Conservation (phyloP, 192 early-diverging fungal genomes). For the Gonapodya prolifera region DNA sequence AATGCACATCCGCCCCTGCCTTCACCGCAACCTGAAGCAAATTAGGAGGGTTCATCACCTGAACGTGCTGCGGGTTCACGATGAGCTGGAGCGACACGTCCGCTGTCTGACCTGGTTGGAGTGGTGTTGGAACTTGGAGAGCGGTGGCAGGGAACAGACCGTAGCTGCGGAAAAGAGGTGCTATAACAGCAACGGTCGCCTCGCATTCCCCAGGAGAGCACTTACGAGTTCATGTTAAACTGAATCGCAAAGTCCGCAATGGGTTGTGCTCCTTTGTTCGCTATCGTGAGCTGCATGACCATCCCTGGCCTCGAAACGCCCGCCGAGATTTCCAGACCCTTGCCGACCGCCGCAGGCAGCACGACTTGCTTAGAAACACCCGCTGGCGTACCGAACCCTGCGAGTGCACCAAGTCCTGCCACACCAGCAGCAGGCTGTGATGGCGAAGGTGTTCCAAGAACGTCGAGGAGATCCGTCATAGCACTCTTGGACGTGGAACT, state of each 20-base stretch:
- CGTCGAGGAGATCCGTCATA: conserved; percentile 35
- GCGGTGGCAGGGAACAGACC: conserved; percentile 28
- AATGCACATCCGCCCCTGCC: conserved; percentile 33
- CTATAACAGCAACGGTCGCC: neutral
- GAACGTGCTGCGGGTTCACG: conserved; percentile 11
- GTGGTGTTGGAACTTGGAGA: conserved; percentile 19
- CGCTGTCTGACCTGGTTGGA: conserved; percentile 14
- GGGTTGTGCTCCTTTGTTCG: conserved; percentile 18
- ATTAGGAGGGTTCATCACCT: conserved; percentile 26
- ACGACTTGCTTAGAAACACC: neutral
- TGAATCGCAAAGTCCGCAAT: conserved; percentile 45
- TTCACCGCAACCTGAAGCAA: conserved; percentile 41
- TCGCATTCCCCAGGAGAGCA: too few relatives aligned
- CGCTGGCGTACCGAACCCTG: too few relatives aligned
- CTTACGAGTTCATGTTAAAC: conserved; percentile 34
- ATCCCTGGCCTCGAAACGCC: conserved; percentile 5
- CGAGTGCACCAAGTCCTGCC: too few relatives aligned
- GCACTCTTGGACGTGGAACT: neutral
- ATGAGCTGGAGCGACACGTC: conserved; percentile 14
- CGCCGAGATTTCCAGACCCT: conserved; percentile 8
- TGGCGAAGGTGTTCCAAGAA: too few relatives aligned
- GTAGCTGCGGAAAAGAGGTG: conserved; percentile 16
- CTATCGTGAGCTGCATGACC: conserved; percentile 26
- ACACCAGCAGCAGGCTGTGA: too few relatives aligned
- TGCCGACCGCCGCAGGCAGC: conserved; percentile 4